Base-by-base conservation (phyloP, 148 eudicot species). In the Amaranthus cruentus region DNA sequence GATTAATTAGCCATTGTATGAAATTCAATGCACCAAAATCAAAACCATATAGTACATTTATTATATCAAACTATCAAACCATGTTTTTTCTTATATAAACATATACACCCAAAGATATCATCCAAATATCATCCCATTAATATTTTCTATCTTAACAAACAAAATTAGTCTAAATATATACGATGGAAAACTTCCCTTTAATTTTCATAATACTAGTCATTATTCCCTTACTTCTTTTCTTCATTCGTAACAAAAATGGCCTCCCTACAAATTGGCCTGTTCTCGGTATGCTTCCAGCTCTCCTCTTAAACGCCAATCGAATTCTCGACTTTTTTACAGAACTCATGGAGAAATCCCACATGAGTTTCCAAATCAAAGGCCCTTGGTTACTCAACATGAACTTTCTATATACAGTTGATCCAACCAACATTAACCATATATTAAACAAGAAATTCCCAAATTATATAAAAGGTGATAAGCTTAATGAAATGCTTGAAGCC, bases 301-400 rank as follows among this genome's bases (percentile, higher is more conserved):
- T 89, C 9, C 38, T 86, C 43, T 43, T 58, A n/a, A 77, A 81
- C 42, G 7, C 74, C 12, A 62, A 74, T 7, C 73, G 75, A 42
- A 11, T 84, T 14, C 78, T 85, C 7, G 84, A 85, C 0, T 51
- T 9, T 5, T 8, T 57, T 44, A 43, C 71, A 3, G 66, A 85
- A 18, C 0, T 84, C 38, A 13, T 80, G 1, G 15, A 65, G 0
- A 52, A 3, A 14, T 21, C 61, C 6, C 53, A 76, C 13, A 69
- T 84, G 1, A 84, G 83, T 11, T 83, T 83, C 47, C 44, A 49
- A 0, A 13, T 86, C 14, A 80, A 80, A 62, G 97, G 93, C 8
- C 97, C 97, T 6, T 84, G 89, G 88, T 81, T 82, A 59, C 42
- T 74, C 42, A 68, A 79, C 55, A 81, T 89, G 87, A 74, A 83